Evolutionary conservation across 75 land plant species (phyloP), one percentile per base, ranked within the genome.

Genomic region (Chamaecyparis obtusa): DNA sequence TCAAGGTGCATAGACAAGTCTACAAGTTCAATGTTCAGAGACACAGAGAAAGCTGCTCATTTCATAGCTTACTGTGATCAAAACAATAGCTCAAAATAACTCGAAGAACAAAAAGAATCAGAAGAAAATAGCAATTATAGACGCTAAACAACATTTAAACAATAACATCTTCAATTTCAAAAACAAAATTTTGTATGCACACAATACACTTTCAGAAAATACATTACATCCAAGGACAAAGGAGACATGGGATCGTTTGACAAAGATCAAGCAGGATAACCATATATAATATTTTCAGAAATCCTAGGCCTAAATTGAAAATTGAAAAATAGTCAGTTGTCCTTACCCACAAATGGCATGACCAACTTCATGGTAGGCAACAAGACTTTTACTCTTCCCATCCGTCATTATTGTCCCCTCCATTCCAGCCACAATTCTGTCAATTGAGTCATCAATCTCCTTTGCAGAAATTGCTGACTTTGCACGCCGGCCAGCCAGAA

Each of bases 371-470:
- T 98, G 99, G 76, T 98, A 98, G 35, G 99, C 99, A 77, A 98
- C 99, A 54, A 98, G 91, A 84, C 99, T 98, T 89, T 98, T 98
- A 88, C 95, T 94, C 89, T 98, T 98, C 67, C 99, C 99, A 92
- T 98, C 99, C 14, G 99, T 98, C 99, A 98, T 98, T 0, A 98
- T 92, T 16, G 99, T 98, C 75, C 99, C 99, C 89, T 98, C 99
- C 99, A 98, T 98, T 85, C 99, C 99, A 86, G 99, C 99, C 1
- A 98, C 99, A 91, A 98, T 98, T 84, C 99, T 94, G 86, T 98
- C 99, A 88, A 98, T 98, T 10, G 99, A 98, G 79, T 98, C 99
- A 89, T 98, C 99, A 48, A 98, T 89, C 88, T 98, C 99, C 90
- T 98, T 98, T 21, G 99, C 96, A 77, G 95, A 92, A 83, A 98